phyloP scores from a whole-genome alignment of 202 grass and related monocot genomes.

The Hordeum pubiflorum region DNA sequence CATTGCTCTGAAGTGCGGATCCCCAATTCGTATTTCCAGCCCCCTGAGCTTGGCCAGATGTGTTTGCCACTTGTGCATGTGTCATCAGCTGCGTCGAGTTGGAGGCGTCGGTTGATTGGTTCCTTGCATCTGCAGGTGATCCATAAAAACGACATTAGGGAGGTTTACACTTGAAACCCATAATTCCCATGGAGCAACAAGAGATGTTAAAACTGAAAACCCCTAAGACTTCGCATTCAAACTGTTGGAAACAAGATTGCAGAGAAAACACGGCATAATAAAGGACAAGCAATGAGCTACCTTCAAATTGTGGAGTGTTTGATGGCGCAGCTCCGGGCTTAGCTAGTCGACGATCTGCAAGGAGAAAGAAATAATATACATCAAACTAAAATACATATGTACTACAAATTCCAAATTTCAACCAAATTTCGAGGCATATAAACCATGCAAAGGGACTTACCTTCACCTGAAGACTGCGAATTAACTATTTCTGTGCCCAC shows the following conservation, averaged over 20 bases:
- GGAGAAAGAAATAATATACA: slow-evolving; percentile 8
- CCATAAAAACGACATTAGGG: slow-evolving; percentile 12
- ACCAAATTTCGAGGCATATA: neutral
- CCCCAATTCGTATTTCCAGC: slow-evolving; percentile 52
- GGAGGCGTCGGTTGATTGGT: slow-evolving; percentile 30
- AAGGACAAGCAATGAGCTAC: slow-evolving; percentile 32
- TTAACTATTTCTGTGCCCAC: slow-evolving; percentile 21
- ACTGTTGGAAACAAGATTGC: slow-evolving; percentile 30
- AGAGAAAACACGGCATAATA: slow-evolving; percentile 2
- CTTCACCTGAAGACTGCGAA: slow-evolving; percentile 50
- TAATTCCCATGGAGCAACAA: neutral
- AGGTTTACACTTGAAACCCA: neutral
- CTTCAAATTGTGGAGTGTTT: slow-evolving; percentile 28
- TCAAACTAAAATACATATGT: slow-evolving; percentile 12
- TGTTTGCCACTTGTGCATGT: slow-evolving; percentile 41
- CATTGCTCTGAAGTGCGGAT: slow-evolving; percentile 42
- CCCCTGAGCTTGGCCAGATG: slow-evolving; percentile 46
- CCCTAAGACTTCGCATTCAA: slow-evolving; percentile 3
- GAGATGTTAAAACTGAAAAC: slow-evolving; percentile 15
- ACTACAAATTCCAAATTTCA: slow-evolving; percentile 6
- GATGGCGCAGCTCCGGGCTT: slow-evolving; percentile 22
- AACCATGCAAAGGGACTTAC: slow-evolving; percentile 18
- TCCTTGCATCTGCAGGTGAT: slow-evolving; percentile 29
- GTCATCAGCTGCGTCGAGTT: slow-evolving; percentile 39
- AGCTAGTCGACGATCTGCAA: slow-evolving; percentile 24